Base-by-base conservation (phyloP, 2,329 filamentous ascomycete species). In the Sporothrix dimorphospora region DNA sequence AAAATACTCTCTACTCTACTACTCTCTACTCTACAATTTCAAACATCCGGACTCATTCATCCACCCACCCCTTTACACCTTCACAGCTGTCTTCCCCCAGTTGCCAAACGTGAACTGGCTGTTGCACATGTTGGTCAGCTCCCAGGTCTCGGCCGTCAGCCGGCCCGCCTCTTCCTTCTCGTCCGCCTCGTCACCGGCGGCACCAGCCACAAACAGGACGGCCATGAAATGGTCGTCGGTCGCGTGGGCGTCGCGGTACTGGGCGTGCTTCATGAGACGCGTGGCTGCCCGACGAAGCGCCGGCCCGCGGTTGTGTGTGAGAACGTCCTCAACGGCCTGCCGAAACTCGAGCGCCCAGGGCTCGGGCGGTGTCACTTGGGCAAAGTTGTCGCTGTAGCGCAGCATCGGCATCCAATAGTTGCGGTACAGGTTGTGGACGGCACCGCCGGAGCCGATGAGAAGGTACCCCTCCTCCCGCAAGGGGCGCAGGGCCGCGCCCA, bases 181-280 rank as follows among this genome's bases (percentile, higher is more conserved):
- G 77, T 88, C 86, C 30, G 85, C 83, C 69, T 79, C 76, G 42
- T 83, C 83, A 1, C 88, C 85, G 40, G 82, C 82, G 3, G 85
- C 81, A 0, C 90, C 90, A 0, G 89, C 87, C 0, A 90, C 85
- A 79, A 92, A 92, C 76, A 89, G 82, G 3, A 87, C 84, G 0
- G 89, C 81, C 87, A 92, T 91, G 75, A 90, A 92, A 77, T 92
- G 90, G 77, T 92, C 90, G 76, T 92, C 90, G 0, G 90, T 92
- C 0, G 84, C 89, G 80, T 92, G 90, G 0, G 90, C 90, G 75
- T 91, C 89, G 19, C 90, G 81, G 76, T 86, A 92, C 63, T 83
- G 81, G 0, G 90, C 89, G 76, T 91, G 87, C 81, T 92, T 91
- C 89, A 92, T 91, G 75, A 92, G 77, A 40, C 89, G 83, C 1